Conservation (phyloP, 106 monocot species). For the Dendrobium huoshanense region DNA sequence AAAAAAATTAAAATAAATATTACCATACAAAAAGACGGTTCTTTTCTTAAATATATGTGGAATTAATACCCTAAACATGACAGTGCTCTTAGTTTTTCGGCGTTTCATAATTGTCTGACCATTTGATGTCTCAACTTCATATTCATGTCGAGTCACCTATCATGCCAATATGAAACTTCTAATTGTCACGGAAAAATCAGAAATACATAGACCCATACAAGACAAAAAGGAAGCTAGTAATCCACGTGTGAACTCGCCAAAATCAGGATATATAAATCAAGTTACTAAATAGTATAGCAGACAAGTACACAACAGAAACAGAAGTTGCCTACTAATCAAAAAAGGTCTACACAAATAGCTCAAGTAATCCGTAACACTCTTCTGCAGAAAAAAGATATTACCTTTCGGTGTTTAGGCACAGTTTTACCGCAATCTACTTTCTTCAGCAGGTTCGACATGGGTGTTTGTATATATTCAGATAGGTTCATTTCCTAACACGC, state of each 20-base stretch:
- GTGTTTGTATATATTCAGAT: slow-evolving; percentile 62
- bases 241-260: not conserved
- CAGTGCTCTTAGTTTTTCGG: slow-evolving; percentile 76
- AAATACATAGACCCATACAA: not conserved
- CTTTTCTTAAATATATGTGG: not conserved
- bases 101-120: slow-evolving; percentile 79
- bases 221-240: not conserved
- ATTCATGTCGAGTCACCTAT: slow-evolving; percentile 86
- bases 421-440: slow-evolving; percentile 51
- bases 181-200: not conserved
- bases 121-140: slow-evolving; percentile 86
- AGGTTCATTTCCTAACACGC: slow-evolving; percentile 54
- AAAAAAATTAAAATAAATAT: not conserved
- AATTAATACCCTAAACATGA: slow-evolving; percentile 63
- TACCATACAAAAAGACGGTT: not conserved
- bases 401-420: slow-evolving; percentile 74
- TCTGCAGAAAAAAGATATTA: not conserved
- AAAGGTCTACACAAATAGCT: not conserved
- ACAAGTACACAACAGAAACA: not conserved
- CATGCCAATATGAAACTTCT: not conserved
- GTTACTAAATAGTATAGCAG: not conserved
- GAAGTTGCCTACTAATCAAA: not conserved
- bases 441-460: slow-evolving; percentile 69
- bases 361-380: not conserved
- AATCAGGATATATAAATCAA: not conserved